Evolutionary conservation across 495 filamentous ascomycete genomes (phyloP), one percentile per base, ranked within the genome.

Genomic region (Stereocaulon alpinum): DNA sequence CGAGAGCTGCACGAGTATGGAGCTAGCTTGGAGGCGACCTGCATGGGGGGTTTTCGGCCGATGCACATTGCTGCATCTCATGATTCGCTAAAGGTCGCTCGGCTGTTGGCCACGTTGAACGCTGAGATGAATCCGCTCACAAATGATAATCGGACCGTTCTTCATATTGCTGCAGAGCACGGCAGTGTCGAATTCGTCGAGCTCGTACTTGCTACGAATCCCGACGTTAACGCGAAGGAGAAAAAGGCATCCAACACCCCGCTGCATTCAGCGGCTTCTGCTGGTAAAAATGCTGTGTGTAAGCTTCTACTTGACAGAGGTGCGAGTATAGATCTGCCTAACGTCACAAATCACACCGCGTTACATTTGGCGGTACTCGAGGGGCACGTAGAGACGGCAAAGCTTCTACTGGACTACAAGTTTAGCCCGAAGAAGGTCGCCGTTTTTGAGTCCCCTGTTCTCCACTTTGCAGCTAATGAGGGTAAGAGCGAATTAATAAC

Each of bases 401-500:
- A 50, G 15, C 47, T 50, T 30, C 47, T 50, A 30, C n/a, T 50
- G 14, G 27, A 50, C 7, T 9, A 50, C 24, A 50, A 32, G 1
- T 50, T 50, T 18, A 50, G 24, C 11, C 15, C 47, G 47, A 50
- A 30, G n/a, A 50, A 32, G 47, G 10, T 24, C 14, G 47, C 47
- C 15, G 27, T 50, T 1, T 50, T 50, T 15, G 47, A 50, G 47
- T 50, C 47, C 7, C 47, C 47, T 50, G 47, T 50, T 11, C 47
- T 50, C n/a, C 47, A 50, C 30, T 50, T 30, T 50, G 47, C 47
- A 30, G 47, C 47, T n/a, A 50, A 50, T 50, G 47, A 50, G 47
- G 47, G 47, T 18, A 50, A 50, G 15, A 50, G 30, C 14, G 15
- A 50, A 14, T n/a, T 50, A 1, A 30, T 50, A 32, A 24, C 47